Evolutionary conservation across 2,329 filamentous ascomycete genomes (phyloP).

Genomic region (Purpureocillium lavendulum): DNA sequence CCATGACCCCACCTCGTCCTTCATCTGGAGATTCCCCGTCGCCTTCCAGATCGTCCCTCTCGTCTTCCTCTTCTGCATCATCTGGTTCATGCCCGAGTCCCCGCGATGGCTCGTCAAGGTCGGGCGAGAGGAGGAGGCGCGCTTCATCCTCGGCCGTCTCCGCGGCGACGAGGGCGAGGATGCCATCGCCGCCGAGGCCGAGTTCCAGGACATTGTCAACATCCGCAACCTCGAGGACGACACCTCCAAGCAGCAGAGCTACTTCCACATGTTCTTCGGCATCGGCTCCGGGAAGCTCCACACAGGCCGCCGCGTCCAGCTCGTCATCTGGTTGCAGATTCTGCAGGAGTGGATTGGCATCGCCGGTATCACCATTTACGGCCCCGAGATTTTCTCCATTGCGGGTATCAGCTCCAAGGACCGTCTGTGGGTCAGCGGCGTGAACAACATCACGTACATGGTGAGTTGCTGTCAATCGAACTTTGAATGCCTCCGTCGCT

Average conservation of each 20-base stretch:
- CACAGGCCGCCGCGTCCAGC: constrained; percentile 57
- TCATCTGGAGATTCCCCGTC: constrained; percentile 62
- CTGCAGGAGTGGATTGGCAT: constrained; percentile 65
- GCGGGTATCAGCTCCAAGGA: constrained; percentile 55
- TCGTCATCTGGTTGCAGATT: constrained; percentile 65
- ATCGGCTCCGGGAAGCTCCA: constrained; percentile 58
- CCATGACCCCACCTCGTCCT: constrained; percentile 45
- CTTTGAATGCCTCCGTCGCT: neutral
- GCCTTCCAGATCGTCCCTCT: constrained; percentile 63
- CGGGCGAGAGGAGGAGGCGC: constrained; percentile 58
- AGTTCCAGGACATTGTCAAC: constrained; percentile 60
- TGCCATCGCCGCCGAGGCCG: constrained; percentile 44
- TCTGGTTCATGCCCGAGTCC: constrained; percentile 64
- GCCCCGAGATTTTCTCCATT: constrained; percentile 53
- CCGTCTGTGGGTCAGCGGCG: constrained; percentile 54
- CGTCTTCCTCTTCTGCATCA: constrained; percentile 41
- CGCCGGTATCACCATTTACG: constrained; percentile 57
- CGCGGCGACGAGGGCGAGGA: constrained; percentile 50
- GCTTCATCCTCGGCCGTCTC: constrained; percentile 54
- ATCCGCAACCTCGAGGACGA: constrained; percentile 56
- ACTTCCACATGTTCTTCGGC: constrained; percentile 59
- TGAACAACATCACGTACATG: constrained; percentile 44
- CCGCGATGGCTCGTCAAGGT: constrained; percentile 60
- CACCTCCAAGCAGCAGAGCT: constrained; percentile 47
- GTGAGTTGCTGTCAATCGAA: neutral